These are phyloP conservation scores for Neopestalotiopsis clavispora DNA, from an alignment of 2,329 filamentous ascomycete species.

Conservation along the genomic window DNA sequence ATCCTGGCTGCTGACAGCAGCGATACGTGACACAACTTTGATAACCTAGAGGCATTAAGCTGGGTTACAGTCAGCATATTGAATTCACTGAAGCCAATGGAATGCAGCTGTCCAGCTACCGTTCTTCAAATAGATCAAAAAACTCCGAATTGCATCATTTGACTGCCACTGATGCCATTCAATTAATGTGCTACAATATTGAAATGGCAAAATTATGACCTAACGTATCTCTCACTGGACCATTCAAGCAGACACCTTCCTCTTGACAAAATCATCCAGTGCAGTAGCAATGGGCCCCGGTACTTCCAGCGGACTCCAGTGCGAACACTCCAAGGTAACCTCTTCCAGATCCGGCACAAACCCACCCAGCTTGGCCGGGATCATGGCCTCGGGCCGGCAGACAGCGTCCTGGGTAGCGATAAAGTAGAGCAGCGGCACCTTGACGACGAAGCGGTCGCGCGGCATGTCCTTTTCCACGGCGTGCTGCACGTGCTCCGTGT, in stretches of 20 bases:
- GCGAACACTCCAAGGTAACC: slow-evolving; percentile 1
- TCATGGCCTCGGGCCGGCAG: slow-evolving; percentile 28
- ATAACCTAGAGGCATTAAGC: too few species aligned
- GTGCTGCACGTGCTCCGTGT: slow-evolving; percentile 25
- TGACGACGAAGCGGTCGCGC: slow-evolving; percentile 24
- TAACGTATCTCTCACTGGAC: not conserved
- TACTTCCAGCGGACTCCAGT: not conserved
- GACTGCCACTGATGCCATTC: too few species aligned
- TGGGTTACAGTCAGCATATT: too few species aligned
- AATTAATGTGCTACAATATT: too few species aligned
- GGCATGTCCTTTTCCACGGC: slow-evolving; percentile 25
- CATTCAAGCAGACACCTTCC: not conserved
- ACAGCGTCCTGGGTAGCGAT: slow-evolving; percentile 33
- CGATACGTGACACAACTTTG: too few species aligned
- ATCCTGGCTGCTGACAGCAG: too few species aligned
- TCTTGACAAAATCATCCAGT: not conserved
- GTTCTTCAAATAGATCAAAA: too few species aligned
- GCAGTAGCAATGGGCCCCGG: not conserved
- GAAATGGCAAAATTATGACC: too few species aligned
- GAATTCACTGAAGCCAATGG: too few species aligned
- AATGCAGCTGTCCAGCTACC: too few species aligned
- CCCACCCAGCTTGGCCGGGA: slow-evolving; percentile 20
- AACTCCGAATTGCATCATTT: too few species aligned
- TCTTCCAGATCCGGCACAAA: slow-evolving; percentile 32
- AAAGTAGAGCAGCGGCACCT: slow-evolving; percentile 33